Evolutionary conservation across 2,329 filamentous ascomycete species (phyloP).

Genomic region (Colletotrichum truncatum): DNA sequence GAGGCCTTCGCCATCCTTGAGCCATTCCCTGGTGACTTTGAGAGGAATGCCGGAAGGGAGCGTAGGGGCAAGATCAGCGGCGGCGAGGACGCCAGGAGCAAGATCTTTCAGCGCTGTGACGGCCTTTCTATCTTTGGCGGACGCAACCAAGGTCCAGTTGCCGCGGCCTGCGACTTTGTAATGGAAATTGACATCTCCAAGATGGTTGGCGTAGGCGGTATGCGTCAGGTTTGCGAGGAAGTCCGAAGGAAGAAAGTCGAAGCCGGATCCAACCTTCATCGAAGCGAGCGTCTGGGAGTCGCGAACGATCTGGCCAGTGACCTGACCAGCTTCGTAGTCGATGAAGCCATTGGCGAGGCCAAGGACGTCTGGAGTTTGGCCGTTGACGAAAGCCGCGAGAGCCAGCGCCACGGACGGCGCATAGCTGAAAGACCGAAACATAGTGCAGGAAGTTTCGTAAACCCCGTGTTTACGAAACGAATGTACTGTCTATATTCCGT

Average conservation of each 20-base stretch:
- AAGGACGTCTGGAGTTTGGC: background rate
- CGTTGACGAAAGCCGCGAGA: background rate
- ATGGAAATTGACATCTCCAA: slow-evolving; percentile 65
- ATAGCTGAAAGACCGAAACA: background rate
- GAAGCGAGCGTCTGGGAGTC: slow-evolving; percentile 58
- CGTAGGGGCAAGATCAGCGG: slow-evolving; percentile 51
- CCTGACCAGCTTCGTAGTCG: background rate
- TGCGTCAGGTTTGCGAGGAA: slow-evolving; percentile 52
- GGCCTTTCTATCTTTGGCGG: slow-evolving; percentile 49
- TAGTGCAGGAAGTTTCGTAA: background rate
- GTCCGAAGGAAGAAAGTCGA: slow-evolving; percentile 66
- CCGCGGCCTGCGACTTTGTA: slow-evolving; percentile 52
- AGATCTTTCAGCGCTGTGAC: slow-evolving; percentile 40
- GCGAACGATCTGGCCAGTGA: slow-evolving; percentile 18
- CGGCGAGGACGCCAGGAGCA: slow-evolving; percentile 40
- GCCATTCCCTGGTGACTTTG: slow-evolving; percentile 61
- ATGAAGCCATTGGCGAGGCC: slow-evolving; percentile 12
- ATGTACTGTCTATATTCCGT: background rate
- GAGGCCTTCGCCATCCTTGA: slow-evolving; percentile 56
- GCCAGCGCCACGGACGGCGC: slow-evolving; percentile 10
- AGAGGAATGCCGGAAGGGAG: slow-evolving; percentile 47
- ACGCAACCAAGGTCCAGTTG: slow-evolving; percentile 57
- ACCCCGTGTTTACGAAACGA: background rate
- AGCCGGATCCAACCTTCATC: slow-evolving; percentile 47
- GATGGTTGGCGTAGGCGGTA: slow-evolving; percentile 65